Conservation (phyloP, 129 eudicot genomes). For the sunflower (Helianthus annuus) region DNA sequence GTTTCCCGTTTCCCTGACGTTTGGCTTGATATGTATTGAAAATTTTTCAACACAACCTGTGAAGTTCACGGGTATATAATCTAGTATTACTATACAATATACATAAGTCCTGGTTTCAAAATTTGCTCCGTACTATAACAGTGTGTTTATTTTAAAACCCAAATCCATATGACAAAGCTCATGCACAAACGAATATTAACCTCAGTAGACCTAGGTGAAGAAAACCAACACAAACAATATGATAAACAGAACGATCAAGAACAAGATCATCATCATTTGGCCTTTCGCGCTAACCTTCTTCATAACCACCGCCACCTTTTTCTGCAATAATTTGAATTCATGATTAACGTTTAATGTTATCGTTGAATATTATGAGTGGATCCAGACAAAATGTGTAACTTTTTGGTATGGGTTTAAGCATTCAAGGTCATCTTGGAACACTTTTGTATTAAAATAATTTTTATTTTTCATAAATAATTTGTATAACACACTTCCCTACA, state of each 20-base stretch:
- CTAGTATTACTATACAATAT: neutral
- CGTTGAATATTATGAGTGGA: too few species aligned
- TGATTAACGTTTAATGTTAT: neutral
- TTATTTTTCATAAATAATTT: neutral
- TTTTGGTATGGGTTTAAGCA: neutral
- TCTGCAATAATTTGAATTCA: slow-evolving; percentile 47
- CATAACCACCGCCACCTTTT: slow-evolving; percentile 82
- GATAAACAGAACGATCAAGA: slow-evolving; percentile 61
- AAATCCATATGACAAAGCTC: slow-evolving; percentile 8
- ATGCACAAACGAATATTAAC: neutral
- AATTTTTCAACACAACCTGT: too few species aligned
- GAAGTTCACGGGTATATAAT: too few species aligned
- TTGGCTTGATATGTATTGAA: too few species aligned
- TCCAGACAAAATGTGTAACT: neutral
- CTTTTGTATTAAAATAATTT: neutral
- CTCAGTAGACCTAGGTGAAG: slow-evolving; percentile 54
- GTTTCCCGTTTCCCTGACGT: too few species aligned
- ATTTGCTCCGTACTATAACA: neutral
- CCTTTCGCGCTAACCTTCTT: slow-evolving; percentile 90
- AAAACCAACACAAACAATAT: slow-evolving; percentile 76
- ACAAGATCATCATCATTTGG: slow-evolving; percentile 78
- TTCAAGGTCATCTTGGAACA: neutral
- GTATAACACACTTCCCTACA: neutral
- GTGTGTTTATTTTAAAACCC: slow-evolving; percentile 10
- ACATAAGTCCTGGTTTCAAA: neutral